Evolutionary conservation across 805 yeast genomes (phyloP), one percentile per base, ranked within the genome.

Genomic region (Tetrapisispora namnaoensis): DNA sequence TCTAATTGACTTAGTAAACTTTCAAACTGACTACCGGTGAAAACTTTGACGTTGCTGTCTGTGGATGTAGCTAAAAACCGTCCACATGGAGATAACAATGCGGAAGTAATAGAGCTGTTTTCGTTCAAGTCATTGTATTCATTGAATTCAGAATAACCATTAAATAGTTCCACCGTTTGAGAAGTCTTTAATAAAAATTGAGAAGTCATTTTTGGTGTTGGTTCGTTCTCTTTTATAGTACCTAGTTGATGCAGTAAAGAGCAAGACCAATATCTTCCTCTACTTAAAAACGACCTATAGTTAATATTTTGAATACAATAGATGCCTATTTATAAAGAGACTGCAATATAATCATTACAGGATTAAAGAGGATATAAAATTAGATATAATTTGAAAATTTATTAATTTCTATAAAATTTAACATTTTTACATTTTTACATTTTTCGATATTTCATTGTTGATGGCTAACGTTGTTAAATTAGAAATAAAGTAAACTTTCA

Each of bases 41-140:
- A 59, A 1, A 66, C 57, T 46, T 58, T 62, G 6, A 63, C 57
- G n/a, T 49, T 44, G 8, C 50, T 54, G 37, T 57, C 55, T 17
- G 63, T 62, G 4, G 69, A 58, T 24, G 58, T 49, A 16, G 69
- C 69, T 51, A 66, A 47, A 48, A 63, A 63, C 49, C 68, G 55
- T 36, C 69, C 69, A 49, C 69, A 65, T 46, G 67, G 65, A 24
- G 68, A 63, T 24, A 66, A 45, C 16, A 62, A 46, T 16, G 69
- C 62, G 2, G 65, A 57, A 16, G 54, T 55, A 13, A 60, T 53
- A 27, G 47, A n/a, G 17, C 50, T 49, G n/a, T 45, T 35, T 22
- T 54, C 55, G 17, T 49, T 53, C 14, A 62, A 51, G 42, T 59
- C 57, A 34, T 58, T 53, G 17, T 53, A 60, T 37, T 62, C 60